phyloP scores from a whole-genome alignment of 129 eudicot genomes.

The Tanacetum coccineum region DNA sequence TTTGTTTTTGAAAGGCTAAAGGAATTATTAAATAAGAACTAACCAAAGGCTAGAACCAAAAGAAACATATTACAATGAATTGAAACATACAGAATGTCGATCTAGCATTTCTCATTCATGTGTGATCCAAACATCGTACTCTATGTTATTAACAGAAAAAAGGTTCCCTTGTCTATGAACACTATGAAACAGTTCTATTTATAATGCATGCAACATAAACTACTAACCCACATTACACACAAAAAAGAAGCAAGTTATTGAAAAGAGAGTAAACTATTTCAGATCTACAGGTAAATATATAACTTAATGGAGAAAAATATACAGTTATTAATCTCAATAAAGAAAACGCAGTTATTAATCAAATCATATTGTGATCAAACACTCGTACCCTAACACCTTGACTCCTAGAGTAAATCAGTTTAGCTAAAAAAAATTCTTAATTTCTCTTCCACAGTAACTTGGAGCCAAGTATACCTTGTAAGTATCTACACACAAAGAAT shows the following conservation, averaged over 20 bases:
- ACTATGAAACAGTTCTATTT: not conserved
- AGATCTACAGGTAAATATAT: not conserved
- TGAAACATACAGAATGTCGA: too few species aligned
- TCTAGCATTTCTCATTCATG: too few species aligned
- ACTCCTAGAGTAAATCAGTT: not conserved
- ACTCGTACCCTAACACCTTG: not conserved
- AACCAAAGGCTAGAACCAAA: too few species aligned
- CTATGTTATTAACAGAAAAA: slow-evolving; percentile 1
- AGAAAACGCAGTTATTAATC: not conserved
- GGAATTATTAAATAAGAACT: too few species aligned
- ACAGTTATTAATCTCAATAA: not conserved
- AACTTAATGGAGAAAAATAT: not conserved
- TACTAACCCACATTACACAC: slow-evolving; percentile 1
- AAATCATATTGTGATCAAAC: too few species aligned
- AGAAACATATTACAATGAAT: too few species aligned
- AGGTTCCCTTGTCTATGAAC: not conserved
- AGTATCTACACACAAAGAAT: not conserved
- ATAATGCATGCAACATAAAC: slow-evolving; percentile 1
- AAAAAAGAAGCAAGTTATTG: not conserved
- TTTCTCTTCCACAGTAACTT: slow-evolving; percentile 1
- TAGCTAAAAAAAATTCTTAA: slow-evolving; percentile 1
- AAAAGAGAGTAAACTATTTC: slow-evolving; percentile 6
- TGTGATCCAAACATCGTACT: too few species aligned
- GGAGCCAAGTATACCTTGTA: not conserved
- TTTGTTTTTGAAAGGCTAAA: too few species aligned